Evolutionary conservation across 2,329 filamentous ascomycete species (phyloP), one percentile per base, ranked within the genome.

Genomic region (Lasiodiplodia sp.): DNA sequence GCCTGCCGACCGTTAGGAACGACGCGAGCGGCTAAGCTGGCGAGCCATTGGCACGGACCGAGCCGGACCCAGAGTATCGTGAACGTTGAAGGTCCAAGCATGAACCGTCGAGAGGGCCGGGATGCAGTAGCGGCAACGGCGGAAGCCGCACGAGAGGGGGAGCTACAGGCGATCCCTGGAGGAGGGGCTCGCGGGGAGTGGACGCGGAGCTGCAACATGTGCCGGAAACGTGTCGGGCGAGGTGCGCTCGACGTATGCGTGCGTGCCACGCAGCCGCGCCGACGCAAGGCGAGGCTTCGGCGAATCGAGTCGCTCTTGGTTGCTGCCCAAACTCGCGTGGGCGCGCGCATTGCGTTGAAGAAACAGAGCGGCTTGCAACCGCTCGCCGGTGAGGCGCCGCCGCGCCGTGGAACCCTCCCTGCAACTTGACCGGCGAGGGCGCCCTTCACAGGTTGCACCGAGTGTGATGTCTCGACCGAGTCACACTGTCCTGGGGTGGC

Each of bases 31-130:
- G 57, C 55, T 21, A 8, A 37, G 14, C 18, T 25, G 18, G 44
- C 60, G 60, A 64, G 37, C 44, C 60, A 64, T 64, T 64, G 60
- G 60, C 44, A 52, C 60, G 60, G 60, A 52, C 60, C 60, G 60
- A 64, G 60, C 60, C 60, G 60, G 60, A 34, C 60, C 60, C 51
- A 52, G 18, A n/a, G 31, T 25, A 49, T 52, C 44, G 38, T n/a
- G 60, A 52, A 44, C 60, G 34, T 44, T 51, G 40, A 14, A 18
- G 38, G 18, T n/a, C 23, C 57, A 47, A 21, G 57, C 57, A 63
- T 63, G 18, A 23, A 28, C 58, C 58, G 28, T 52, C 58, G 4
- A 18, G n/a, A 12, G 56, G 18, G 38, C 23, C 8, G 21, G n/a
- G 23, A 31, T 47, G 58, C 60, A 64, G 28, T 64, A 64, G 60